phyloP scores from a whole-genome alignment of 371 early-diverging fungal species.

The Lichtheimia corymbifera region DNA sequence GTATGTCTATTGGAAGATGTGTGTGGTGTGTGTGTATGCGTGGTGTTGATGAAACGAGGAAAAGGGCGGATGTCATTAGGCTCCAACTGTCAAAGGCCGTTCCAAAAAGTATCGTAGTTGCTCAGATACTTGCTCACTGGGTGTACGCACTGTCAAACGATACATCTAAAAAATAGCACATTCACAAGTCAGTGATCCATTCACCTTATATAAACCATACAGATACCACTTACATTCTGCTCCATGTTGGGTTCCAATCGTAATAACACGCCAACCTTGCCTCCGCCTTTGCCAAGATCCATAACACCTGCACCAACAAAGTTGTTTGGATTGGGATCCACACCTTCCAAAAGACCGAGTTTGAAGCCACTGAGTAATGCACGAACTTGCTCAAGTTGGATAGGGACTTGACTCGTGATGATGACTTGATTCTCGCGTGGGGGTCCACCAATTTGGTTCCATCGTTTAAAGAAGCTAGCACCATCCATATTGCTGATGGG shows the following conservation, averaged over 20 bases:
- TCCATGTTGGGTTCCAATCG: constrained; percentile 88
- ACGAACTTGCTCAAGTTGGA: constrained; percentile 50
- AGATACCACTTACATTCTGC: constrained; percentile 70
- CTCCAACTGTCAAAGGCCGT: constrained; percentile 29
- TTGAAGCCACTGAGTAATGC: constrained; percentile 64
- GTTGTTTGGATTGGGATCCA: constrained; percentile 90
- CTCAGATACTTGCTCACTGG: constrained; percentile 78
- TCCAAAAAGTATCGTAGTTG: constrained; percentile 48
- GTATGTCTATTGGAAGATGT: neutral
- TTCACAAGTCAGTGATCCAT: neutral
- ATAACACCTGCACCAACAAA: constrained; percentile 89
- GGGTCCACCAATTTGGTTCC: constrained; percentile 93
- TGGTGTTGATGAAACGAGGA: neutral
- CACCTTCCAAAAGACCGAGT: constrained; percentile 73
- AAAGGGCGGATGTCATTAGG: constrained; percentile 1
- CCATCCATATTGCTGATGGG: constrained; percentile 75
- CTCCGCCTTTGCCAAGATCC: constrained; percentile 61
- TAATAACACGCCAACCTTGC: constrained; percentile 90
- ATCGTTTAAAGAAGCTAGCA: constrained; percentile 88
- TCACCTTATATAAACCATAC: neutral
- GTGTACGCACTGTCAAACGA: constrained; percentile 87
- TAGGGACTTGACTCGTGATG: constrained; percentile 62
- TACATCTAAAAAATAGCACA: constrained; percentile 69
- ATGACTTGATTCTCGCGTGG: constrained; percentile 78
- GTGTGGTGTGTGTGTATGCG: neutral